phyloP scores from a whole-genome alignment of 2,329 filamentous ascomycete species.

The Penicillium sp. region DNA sequence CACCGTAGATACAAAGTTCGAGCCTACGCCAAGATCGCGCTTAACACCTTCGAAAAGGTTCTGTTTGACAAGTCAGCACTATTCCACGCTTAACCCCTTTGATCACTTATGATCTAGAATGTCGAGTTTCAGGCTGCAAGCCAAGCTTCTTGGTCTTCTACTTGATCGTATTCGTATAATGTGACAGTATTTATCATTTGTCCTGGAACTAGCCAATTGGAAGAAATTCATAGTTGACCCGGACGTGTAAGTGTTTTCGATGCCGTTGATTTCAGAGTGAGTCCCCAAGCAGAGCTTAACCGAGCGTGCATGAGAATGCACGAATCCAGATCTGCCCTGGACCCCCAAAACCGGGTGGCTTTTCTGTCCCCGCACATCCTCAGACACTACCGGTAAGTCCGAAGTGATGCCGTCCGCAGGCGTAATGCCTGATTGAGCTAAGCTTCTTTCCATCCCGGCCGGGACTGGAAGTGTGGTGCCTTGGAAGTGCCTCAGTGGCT shows the following conservation, averaged over 20 bases:
- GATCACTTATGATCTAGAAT: not conserved
- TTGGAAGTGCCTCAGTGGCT: not conserved
- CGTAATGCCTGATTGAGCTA: not conserved
- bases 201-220: not conserved
- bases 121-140: not conserved
- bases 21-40: constrained; percentile 11
- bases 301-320: not conserved
- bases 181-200: not conserved
- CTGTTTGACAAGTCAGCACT: constrained; percentile 1
- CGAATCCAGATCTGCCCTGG: too few species aligned
- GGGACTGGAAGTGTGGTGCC: too few species aligned
- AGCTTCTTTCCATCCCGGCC: not conserved
- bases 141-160: not conserved
- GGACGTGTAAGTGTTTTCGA: too few species aligned
- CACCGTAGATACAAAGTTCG: not conserved
- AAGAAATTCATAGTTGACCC: too few species aligned
- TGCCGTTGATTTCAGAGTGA: not conserved
- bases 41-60: not conserved
- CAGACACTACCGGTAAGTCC: not conserved
- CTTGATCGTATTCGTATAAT: not conserved
- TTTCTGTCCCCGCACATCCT: not conserved
- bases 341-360: not conserved
- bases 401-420: not conserved
- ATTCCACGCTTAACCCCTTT: not conserved
- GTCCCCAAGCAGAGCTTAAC: not conserved